Conservation (phyloP, 495 filamentous ascomycete genomes). For the Cercophora samala region DNA sequence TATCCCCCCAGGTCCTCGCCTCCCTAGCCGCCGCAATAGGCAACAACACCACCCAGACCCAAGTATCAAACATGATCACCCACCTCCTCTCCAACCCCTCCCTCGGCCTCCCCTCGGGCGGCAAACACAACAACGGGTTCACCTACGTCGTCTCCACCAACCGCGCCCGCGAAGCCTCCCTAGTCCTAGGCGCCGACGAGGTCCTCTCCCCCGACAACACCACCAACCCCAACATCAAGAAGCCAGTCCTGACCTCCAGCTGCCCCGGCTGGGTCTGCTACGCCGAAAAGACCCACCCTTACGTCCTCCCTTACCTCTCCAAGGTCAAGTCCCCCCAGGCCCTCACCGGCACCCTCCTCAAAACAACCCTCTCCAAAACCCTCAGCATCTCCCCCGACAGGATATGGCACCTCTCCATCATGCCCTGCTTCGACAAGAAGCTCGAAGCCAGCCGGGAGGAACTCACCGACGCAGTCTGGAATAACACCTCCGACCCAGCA, state of each 20-base stretch:
- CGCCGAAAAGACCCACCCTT: slow-evolving; percentile 93
- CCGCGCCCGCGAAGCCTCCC: slow-evolving; percentile 66
- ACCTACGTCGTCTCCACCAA: slow-evolving; percentile 88
- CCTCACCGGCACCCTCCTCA: slow-evolving; percentile 81
- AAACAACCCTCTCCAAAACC: slow-evolving; percentile 70
- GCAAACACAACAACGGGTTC: slow-evolving; percentile 71
- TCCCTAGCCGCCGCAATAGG: slow-evolving; percentile 81
- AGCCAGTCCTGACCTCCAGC: slow-evolving; percentile 81
- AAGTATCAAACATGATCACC: slow-evolving; percentile 77
- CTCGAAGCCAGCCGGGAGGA: slow-evolving; percentile 92
- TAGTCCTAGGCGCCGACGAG: slow-evolving; percentile 80
- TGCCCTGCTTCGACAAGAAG: slow-evolving; percentile 99
- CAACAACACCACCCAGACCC: slow-evolving; percentile 63
- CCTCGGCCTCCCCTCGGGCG: slow-evolving; percentile 64
- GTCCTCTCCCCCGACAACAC: slow-evolving; percentile 41
- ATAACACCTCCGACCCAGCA: slow-evolving; percentile 31
- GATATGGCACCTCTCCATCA: slow-evolving; percentile 91
- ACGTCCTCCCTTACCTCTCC: slow-evolving; percentile 87
- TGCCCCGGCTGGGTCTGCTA: slow-evolving; percentile 99
- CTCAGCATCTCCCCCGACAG: slow-evolving; percentile 69
- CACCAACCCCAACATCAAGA: slow-evolving; percentile 35
- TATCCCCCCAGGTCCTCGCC: slow-evolving; percentile 85
- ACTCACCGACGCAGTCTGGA: slow-evolving; percentile 78
- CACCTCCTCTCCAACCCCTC: slow-evolving; percentile 69
- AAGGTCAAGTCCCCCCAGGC: slow-evolving; percentile 92